Evolutionary conservation across 305 asterid genomes (phyloP).

Genomic region (Fraxinus sp.): DNA sequence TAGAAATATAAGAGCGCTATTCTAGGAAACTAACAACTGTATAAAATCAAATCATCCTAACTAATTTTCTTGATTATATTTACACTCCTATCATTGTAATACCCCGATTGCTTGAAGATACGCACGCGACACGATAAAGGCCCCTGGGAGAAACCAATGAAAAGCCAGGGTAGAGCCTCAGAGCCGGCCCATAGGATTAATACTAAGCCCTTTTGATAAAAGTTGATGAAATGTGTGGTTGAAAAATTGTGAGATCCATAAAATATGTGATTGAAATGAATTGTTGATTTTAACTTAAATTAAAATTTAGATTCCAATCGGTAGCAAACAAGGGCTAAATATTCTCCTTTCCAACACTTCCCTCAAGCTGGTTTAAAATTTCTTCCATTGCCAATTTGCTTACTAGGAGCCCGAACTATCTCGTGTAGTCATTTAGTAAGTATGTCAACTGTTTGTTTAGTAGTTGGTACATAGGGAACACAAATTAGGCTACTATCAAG

Average conservation of each 20-base stretch:
- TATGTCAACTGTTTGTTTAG: neutral
- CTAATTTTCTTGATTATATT: neutral
- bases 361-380: neutral
- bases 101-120: neutral
- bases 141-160: no score
- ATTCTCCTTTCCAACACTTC: neutral
- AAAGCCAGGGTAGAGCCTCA: no score
- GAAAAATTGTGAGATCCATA: neutral
- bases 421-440: neutral
- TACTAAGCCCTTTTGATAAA: neutral
- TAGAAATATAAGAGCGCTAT: neutral
- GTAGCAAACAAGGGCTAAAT: neutral
- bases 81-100: neutral
- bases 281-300: neutral
- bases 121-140: no score
- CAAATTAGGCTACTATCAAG: neutral
- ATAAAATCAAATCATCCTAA: neutral
- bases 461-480: neutral
- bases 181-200: neutral
- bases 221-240: neutral
- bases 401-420: neutral
- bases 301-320: neutral
- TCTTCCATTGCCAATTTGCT: constrained; percentile 6
- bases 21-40: neutral
- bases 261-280: no score